Base-by-base conservation (phyloP, 495 filamentous ascomycete genomes). In the Penicillium paxilli region DNA sequence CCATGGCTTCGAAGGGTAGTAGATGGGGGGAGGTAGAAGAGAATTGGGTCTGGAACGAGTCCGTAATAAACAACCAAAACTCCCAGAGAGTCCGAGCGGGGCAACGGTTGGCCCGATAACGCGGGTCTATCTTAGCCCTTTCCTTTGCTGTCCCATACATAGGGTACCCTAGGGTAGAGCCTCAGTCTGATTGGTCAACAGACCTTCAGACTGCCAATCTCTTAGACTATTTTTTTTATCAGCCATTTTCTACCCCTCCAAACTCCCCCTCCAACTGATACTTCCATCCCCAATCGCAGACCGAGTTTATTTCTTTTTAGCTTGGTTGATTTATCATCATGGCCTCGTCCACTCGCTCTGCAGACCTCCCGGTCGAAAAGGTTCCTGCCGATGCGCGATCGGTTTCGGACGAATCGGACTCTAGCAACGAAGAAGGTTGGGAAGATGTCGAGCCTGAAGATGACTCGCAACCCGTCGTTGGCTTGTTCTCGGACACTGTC, bases 391-490 rank as follows among this genome's bases (percentile, higher is more conserved):
- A 75, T 57, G 46, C 60, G 4, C 63, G 58, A 45, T 74, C 73
- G 2, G 52, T 67, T 3, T 79, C 78, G 19, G 73, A 74, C 19
- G 73, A 73, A 24, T 81, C 80, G 5, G 78, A 82, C 53, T 58
- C 70, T 23, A 77, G 69, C 49, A 76, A 83, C 54, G 87, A 89
- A 42, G 84, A 87, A 65, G 85, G 84, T 19, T 96, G 91, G 92
- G 85, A 91, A 66, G 91, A 95, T 70, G 81, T 86, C 23, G 88
- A 91, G 62, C 77, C 80, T 8, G 84, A 88, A 54, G 78, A 83
- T 14, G 85, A 92, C 52, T 79, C 85, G 25, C 76, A 78, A 17
- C 75, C 81, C 24, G 80, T 90, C 49, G 75, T 88, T 32, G 87
- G 87, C n/a, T 72, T 96, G 14, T 76, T 92, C 52, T 85, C 89